phyloP scores from a whole-genome alignment of 169 alveolate species.

The Cryptosporidium canis region DNA sequence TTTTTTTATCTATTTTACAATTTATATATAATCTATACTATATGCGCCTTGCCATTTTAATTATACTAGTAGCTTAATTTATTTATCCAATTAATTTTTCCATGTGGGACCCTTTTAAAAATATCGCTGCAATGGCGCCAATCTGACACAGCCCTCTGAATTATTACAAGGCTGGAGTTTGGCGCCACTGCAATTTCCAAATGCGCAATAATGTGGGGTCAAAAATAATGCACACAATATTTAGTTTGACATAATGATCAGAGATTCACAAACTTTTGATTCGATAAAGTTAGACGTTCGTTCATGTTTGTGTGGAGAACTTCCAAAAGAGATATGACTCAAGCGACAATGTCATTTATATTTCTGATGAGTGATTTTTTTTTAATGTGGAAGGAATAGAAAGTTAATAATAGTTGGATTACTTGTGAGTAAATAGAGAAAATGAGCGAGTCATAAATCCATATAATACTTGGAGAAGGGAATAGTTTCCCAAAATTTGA shows the following conservation, averaged over 20 bases:
- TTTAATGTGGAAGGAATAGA: neutral
- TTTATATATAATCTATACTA: neutral
- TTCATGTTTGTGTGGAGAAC: too few species aligned
- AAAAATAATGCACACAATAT: too few species aligned
- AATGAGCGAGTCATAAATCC: too few species aligned
- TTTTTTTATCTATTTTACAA: neutral
- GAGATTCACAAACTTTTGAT: too few species aligned
- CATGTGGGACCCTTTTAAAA: neutral
- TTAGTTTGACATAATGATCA: neutral
- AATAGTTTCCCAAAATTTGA: too few species aligned
- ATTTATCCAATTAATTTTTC: neutral
- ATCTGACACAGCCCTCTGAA: neutral
- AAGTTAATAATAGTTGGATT: neutral
- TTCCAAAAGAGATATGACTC: too few species aligned
- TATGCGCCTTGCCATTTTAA: neutral
- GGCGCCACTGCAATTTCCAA: slow-evolving; percentile 5
- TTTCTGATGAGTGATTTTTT: too few species aligned
- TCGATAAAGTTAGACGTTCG: too few species aligned
- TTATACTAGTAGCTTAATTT: neutral
- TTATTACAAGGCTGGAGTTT: neutral
- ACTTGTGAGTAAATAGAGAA: neutral
- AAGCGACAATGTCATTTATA: too few species aligned
- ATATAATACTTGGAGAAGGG: neutral
- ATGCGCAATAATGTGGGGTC: neutral
- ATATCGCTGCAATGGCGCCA: slow-evolving; percentile 1